A percentile compares a stretch with the other conserved stretches of the same genome.
phyloP scores from a whole-genome alignment of 1,139 yeast species.

The Suhomyces kunorum region DNA sequence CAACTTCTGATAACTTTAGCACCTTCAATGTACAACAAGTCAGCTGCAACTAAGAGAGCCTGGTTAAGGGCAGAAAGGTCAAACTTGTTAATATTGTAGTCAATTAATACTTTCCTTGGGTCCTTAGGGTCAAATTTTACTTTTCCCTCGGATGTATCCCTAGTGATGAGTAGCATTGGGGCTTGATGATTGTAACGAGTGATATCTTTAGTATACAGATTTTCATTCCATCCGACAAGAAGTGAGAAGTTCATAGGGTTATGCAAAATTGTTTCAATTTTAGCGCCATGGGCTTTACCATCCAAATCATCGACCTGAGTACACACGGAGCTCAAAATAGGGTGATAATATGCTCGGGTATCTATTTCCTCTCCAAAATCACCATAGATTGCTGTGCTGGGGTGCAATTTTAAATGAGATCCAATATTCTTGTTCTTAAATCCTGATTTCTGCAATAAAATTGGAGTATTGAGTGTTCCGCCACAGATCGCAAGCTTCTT shows the following conservation, averaged over 20 bases:
- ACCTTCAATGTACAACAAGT: constrained; percentile 53
- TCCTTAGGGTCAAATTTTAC: constrained; percentile 38
- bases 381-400: constrained; percentile 46
- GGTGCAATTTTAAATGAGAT: constrained; percentile 54
- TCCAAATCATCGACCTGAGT: constrained; percentile 53
- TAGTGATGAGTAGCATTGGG: constrained; percentile 48
- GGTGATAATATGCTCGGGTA: constrained; percentile 39
- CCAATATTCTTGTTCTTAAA: constrained; percentile 59
- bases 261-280: constrained; percentile 53
- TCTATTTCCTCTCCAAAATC: constrained; percentile 40
- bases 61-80: constrained; percentile 46
- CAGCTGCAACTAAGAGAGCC: constrained; percentile 47
- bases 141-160: constrained; percentile 50
- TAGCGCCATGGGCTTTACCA: constrained; percentile 59
- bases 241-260: constrained; percentile 43
- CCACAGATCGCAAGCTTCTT: constrained; percentile 49
- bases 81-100: constrained; percentile 43
- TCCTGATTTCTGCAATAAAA: constrained; percentile 52
- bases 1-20: constrained; percentile 49
- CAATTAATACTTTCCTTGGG: constrained; percentile 41
- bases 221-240: constrained; percentile 48
- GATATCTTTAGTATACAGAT: constrained; percentile 34
- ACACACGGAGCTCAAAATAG: constrained; percentile 57
- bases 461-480: constrained; percentile 57
- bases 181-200: constrained; percentile 43